Percentiles rank a stretch among this genome's conserved stretches.
Evolutionary conservation across 2,329 filamentous ascomycete genomes (phyloP).

Genomic region (Ascochyta koolunga): DNA sequence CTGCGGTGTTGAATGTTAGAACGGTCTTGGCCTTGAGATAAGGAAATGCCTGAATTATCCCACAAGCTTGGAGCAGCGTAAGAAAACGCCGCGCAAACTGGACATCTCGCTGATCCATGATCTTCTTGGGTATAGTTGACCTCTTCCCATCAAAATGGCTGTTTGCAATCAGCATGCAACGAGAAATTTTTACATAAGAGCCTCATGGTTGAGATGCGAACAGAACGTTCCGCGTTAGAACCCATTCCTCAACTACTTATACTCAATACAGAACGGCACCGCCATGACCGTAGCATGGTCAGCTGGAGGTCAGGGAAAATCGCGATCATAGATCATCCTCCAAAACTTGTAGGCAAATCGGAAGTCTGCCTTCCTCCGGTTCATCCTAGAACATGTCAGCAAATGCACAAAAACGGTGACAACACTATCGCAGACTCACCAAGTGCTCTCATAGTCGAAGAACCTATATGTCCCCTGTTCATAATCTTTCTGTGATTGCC

Average conservation of each 20-base stretch:
- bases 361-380: slow-evolving; percentile 95
- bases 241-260: slow-evolving; percentile 43
- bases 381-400: slow-evolving; percentile 76
- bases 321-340: slow-evolving; percentile 78
- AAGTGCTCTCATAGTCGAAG: slow-evolving; percentile 99
- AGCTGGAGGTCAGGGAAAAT: not conserved
- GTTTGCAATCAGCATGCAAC: not conserved
- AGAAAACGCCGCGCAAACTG: too few species aligned
- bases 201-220: slow-evolving; percentile 21
- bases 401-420: not conserved
- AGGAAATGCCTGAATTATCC: too few species aligned
- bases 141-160: not conserved
- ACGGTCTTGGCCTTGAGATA: too few species aligned
- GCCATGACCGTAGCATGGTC: slow-evolving; percentile 14
- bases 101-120: too few species aligned
- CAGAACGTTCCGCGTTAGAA: slow-evolving; percentile 27
- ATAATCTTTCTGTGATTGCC: slow-evolving; percentile 96
- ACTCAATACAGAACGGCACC: slow-evolving; percentile 39
- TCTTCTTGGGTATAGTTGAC: not conserved
- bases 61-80: too few species aligned
- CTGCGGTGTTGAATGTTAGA: too few species aligned
- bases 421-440: slow-evolving; percentile 60
- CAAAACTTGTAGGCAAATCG: slow-evolving; percentile 98
- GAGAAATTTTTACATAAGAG: slow-evolving; percentile 5
- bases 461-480: slow-evolving; percentile 99